Percentiles rank a stretch among this genome's conserved stretches.
These are phyloP conservation scores for Pichia eremophila DNA, from an alignment of 805 yeast genomes.

Conservation along the genomic window DNA sequence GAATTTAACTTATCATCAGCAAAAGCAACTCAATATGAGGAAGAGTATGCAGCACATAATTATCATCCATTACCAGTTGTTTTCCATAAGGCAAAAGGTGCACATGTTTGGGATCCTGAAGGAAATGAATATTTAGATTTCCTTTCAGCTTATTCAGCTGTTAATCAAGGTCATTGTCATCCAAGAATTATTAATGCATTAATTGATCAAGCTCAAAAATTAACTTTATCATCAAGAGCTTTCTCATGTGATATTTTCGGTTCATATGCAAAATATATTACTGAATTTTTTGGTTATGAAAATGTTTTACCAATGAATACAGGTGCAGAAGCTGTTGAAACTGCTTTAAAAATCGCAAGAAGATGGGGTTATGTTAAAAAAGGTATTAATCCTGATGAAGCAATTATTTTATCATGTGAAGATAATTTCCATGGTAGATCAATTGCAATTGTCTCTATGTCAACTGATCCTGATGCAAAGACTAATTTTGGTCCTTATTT, in stretches of 20 bases:
- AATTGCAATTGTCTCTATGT: constrained; percentile 89
- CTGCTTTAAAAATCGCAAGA: constrained; percentile 88
- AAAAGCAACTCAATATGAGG: constrained; percentile 60
- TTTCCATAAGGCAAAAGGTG: constrained; percentile 77
- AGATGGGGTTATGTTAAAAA: constrained; percentile 93
- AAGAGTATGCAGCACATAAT: constrained; percentile 86
- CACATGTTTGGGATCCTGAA: constrained; percentile 97
- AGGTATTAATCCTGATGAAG: constrained; percentile 74
- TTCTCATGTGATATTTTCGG: constrained; percentile 77
- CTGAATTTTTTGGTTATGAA: constrained; percentile 85
- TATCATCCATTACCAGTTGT: constrained; percentile 96
- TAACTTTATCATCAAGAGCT: constrained; percentile 87
- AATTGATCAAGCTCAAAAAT: constrained; percentile 71
- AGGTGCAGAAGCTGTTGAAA: constrained; percentile 98
- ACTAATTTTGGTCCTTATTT: constrained; percentile 85
- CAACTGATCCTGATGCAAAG: constrained; percentile 86
- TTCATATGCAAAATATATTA: constrained; percentile 73
- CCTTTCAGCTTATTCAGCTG: constrained; percentile 91
- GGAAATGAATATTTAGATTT: constrained; percentile 91
- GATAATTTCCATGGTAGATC: constrained; percentile 97
- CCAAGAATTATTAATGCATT: constrained; percentile 83
- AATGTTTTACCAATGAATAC: constrained; percentile 96
- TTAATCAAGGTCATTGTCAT: constrained; percentile 97
- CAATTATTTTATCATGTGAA: constrained; percentile 77
- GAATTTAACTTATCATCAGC: constrained; percentile 48